Percentiles rank a stretch among this genome's conserved stretches.
phyloP scores from a whole-genome alignment of 2,329 filamentous ascomycete species.

The Calonectria ilicicola region DNA sequence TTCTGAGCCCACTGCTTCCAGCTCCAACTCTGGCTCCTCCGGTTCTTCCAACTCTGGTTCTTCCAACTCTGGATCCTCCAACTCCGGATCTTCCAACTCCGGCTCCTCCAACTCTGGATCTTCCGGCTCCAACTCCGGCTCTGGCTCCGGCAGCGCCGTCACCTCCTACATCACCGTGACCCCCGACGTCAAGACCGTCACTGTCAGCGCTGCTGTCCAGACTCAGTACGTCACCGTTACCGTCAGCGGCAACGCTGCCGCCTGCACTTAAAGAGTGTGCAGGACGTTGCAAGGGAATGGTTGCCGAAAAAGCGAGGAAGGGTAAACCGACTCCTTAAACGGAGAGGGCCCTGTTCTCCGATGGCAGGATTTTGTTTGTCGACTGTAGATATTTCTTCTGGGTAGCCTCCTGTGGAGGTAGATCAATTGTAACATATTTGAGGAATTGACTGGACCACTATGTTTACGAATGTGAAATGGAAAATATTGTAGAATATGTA shows the following conservation, averaged over 20 bases:
- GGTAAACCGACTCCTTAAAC: neutral
- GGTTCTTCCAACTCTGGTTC: slow-evolving; percentile 6
- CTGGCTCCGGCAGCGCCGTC: slow-evolving; percentile 6
- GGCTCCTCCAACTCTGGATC: neutral
- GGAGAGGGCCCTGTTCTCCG: neutral
- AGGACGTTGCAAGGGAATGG: neutral
- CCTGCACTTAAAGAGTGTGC: slow-evolving; percentile 28
- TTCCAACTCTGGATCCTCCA: neutral
- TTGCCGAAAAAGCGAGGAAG: neutral
- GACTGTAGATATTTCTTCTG: slow-evolving; percentile 41
- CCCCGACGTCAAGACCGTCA: slow-evolving; percentile 22
- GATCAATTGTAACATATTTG: slow-evolving; percentile 43
- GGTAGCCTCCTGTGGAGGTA: slow-evolving; percentile 43
- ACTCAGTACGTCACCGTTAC: slow-evolving; percentile 34
- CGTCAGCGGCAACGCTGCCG: slow-evolving; percentile 19
- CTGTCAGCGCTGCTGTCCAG: slow-evolving; percentile 21
- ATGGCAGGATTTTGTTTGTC: slow-evolving; percentile 31
- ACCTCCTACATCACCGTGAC: slow-evolving; percentile 34
- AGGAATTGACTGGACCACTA: slow-evolving; percentile 12
- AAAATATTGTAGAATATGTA: neutral
- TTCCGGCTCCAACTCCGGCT: neutral
- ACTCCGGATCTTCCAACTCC: neutral
- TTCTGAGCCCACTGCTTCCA: neutral
- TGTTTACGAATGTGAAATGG: neutral
- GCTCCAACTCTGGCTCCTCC: slow-evolving; percentile 5